A percentile compares a stretch with the other conserved stretches of the same genome.
Conservation (phyloP, 1,139 yeast genomes). For the Nadsonia commutata region DNA sequence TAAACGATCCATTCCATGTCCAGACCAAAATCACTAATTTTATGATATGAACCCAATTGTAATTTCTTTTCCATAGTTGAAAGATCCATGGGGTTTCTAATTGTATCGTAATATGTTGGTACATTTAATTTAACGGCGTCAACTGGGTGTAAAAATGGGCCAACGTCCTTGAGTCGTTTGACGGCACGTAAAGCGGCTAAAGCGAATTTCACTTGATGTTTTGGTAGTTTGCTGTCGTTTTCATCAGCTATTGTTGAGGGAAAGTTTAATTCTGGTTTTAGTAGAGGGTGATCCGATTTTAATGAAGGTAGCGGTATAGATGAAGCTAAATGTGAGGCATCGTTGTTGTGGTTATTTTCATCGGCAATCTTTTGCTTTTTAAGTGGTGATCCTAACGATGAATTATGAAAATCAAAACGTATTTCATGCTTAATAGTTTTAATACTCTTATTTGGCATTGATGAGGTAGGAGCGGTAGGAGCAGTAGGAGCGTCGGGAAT, state of each 20-base stretch:
- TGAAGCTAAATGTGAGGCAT: not conserved
- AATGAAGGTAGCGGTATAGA: not conserved
- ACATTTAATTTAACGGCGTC: conserved; percentile 78
- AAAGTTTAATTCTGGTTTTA: not conserved
- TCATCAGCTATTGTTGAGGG: conserved; percentile 4
- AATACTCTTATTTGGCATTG: not conserved
- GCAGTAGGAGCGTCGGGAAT: too few relatives aligned
- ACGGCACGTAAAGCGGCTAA: conserved; percentile 40
- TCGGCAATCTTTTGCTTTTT: not conserved
- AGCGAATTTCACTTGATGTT: conserved; percentile 62
- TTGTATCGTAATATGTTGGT: conserved; percentile 76
- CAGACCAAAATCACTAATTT: conserved; percentile 49
- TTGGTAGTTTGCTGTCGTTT: conserved; percentile 47
- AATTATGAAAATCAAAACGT: not conserved
- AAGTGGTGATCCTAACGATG: not conserved
- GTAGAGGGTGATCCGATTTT: not conserved
- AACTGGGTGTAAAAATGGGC: conserved; percentile 80
- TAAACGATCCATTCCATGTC: conserved; percentile 79
- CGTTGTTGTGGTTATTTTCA: not conserved
- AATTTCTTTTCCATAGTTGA: conserved; percentile 80
- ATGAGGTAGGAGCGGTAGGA: too few relatives aligned
- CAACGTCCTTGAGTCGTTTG: conserved; percentile 82
- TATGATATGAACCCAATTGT: conserved; percentile 51
- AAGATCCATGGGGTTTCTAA: conserved; percentile 85
- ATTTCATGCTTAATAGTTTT: not conserved